Base-by-base conservation (phyloP, 805 yeast species). In the Cyberlindnera nakhonratchasimensis region DNA sequence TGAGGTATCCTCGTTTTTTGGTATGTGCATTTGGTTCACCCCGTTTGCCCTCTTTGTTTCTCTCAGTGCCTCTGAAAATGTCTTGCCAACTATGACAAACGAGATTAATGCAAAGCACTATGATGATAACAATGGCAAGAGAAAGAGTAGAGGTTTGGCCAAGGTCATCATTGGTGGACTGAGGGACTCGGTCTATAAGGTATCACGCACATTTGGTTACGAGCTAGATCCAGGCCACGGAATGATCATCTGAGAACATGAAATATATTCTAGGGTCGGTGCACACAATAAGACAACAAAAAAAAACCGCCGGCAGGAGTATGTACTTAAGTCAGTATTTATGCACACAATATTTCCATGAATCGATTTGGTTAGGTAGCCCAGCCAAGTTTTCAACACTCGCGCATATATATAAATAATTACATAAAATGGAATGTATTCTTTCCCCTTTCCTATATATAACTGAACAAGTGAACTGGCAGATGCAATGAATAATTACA, bases 1-100 rank as follows among this genome's bases (percentile, higher is more conserved):
- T 1, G 96, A 93, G 59, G 86, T 93, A 4, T 86, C 96, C n/a
- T 84, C 96, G 3, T 93, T 93, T 62, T 90, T 93, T 59, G 99
- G 96, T 1, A 65, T 93, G 31, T 82, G 93, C 54, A 81, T 93
- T 16, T 93, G 99, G 99, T 73, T 91, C 45, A 77, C 93, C 22
- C 99, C 99, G 25, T 88, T 93, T 62, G 82, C 96, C 4, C 70
- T 93, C 43, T 91, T 93, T 63, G 91, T 93, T 14, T 83, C 96
- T 23, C 70, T 93, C 45, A 86, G 95, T 59, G 97, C 97, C 1
- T 86, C 87, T 48, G 99, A 93, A 57, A 84, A 86, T 56, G 79
- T 85, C 16, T 71, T 93, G 33, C 99, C 99, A 8, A 70, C 67
- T 9, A 58, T 62, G 31, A 47, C 54, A 3, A 61, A 63, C 16